phyloP scores from a whole-genome alignment of 495 filamentous ascomycete species.

The Beverwykella pulmonaria region DNA sequence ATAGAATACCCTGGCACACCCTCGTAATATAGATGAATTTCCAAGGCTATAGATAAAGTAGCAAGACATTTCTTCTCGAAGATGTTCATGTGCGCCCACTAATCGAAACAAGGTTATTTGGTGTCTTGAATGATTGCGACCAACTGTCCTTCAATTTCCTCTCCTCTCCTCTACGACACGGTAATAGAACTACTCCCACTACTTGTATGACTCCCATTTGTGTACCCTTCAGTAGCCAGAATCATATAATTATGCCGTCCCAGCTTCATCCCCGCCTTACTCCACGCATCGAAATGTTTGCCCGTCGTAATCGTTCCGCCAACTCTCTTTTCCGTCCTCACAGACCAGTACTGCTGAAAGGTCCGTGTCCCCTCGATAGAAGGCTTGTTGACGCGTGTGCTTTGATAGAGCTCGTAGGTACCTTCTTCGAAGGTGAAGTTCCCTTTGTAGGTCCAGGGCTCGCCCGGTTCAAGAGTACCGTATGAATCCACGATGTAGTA shows the following conservation, averaged over 20 bases:
- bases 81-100: no score
- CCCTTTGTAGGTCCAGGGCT: conserved; percentile 40
- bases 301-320: conserved; percentile 55
- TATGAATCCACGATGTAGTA: conserved; percentile 65
- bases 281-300: conserved; percentile 45
- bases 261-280: conserved; percentile 42
- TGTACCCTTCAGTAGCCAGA: conserved; percentile 51
- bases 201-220: background rate
- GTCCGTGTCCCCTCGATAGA: conserved; percentile 60
- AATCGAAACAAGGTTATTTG: no score
- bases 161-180: background rate
- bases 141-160: no score
- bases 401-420: conserved; percentile 28
- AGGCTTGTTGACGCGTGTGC: conserved; percentile 42
- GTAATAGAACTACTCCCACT: background rate
- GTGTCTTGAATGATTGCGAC: no score
- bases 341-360: conserved; percentile 64
- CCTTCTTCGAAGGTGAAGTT: conserved; percentile 29
- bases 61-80: no score
- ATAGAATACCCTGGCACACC: no score
- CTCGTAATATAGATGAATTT: no score
- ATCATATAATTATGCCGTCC: conserved; percentile 42
- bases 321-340: conserved; percentile 56
- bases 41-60: no score
- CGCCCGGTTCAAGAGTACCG: conserved; percentile 54